phyloP scores from a whole-genome alignment of 2,329 filamentous ascomycete species.

The Sclerotinia trifoliorum region DNA sequence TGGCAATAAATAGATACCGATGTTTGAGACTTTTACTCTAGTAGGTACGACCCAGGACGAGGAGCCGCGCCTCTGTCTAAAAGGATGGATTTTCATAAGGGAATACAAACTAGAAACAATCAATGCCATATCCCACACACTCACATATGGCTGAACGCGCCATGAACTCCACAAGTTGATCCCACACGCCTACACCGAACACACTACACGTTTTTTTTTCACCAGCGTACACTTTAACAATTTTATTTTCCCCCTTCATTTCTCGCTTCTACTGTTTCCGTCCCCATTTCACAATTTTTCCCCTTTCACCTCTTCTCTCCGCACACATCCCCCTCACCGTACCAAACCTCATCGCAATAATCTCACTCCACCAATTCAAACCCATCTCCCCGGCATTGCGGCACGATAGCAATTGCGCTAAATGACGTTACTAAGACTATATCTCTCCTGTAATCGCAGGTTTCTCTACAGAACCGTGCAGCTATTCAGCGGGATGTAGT shows the following conservation, averaged over 20 bases:
- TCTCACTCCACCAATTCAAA: constrained; percentile 9
- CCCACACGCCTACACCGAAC: not conserved
- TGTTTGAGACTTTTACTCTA: not conserved
- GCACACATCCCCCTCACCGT: not conserved
- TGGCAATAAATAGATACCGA: constrained; percentile 1
- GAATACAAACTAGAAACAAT: not conserved
- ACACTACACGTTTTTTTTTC: not conserved
- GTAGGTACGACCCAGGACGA: not conserved
- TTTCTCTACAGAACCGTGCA: constrained; percentile 19
- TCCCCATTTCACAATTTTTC: not conserved
- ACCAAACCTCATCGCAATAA: not conserved
- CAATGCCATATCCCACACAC: constrained; percentile 9
- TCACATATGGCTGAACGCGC: not conserved
- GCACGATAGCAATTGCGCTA: constrained; percentile 18
- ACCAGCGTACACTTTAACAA: not conserved
- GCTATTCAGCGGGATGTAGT: constrained; percentile 15
- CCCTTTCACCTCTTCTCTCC: not conserved
- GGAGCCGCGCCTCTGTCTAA: constrained; percentile 11
- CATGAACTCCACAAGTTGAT: constrained; percentile 11
- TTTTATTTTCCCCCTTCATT: constrained; percentile 13
- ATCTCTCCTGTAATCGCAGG: not conserved
- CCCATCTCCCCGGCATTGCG: constrained; percentile 15
- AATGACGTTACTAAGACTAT: constrained; percentile 20
- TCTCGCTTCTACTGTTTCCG: constrained; percentile 10
- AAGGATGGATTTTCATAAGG: not conserved